phyloP scores from a whole-genome alignment of 805 yeast species.

The Brettanomyces naardenensis region DNA sequence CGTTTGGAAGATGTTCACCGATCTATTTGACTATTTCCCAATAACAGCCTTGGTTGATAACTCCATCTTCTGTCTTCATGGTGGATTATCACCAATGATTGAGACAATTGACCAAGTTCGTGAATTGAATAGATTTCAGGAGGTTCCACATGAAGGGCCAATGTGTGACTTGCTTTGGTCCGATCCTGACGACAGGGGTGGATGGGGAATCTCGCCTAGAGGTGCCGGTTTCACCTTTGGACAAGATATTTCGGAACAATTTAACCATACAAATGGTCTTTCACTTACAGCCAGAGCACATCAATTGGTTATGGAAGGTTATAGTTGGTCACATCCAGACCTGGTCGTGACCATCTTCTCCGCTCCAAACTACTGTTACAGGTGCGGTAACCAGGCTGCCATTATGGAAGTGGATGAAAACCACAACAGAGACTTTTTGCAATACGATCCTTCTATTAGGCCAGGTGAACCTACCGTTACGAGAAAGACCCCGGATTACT shows the following conservation, averaged over 20 bases:
- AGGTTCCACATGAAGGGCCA: conserved; percentile 96
- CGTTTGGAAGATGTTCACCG: conserved; percentile 91
- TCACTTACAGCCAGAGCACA: conserved; percentile 89
- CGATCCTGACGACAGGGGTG: conserved; percentile 96
- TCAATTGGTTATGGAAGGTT: conserved; percentile 97
- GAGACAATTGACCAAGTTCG: conserved; percentile 90
- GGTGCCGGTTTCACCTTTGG: conserved; percentile 99
- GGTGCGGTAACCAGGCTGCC: conserved; percentile 98
- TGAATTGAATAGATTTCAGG: conserved; percentile 85
- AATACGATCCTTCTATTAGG: conserved; percentile 93
- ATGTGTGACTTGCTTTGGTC: conserved; percentile 97
- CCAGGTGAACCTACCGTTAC: conserved; percentile 98
- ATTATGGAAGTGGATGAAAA: conserved; percentile 97
- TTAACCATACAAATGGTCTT: conserved; percentile 83
- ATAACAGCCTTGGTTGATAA: conserved; percentile 89
- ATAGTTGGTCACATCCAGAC: conserved; percentile 91
- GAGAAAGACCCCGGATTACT: conserved; percentile 95
- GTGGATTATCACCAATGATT: conserved; percentile 92
- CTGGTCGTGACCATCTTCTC: conserved; percentile 88
- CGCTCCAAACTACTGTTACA: conserved; percentile 94
- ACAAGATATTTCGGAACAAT: conserved; percentile 87
- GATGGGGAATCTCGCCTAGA: conserved; percentile 97
- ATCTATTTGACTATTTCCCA: conserved; percentile 87
- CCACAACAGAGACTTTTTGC: conserved; percentile 84
- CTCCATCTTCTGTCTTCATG: conserved; percentile 86